Evolutionary conservation across 768 basidiomycete species (phyloP), one percentile per base, ranked within the genome.

Genomic region (Chalciporus pseudorubinellus): DNA sequence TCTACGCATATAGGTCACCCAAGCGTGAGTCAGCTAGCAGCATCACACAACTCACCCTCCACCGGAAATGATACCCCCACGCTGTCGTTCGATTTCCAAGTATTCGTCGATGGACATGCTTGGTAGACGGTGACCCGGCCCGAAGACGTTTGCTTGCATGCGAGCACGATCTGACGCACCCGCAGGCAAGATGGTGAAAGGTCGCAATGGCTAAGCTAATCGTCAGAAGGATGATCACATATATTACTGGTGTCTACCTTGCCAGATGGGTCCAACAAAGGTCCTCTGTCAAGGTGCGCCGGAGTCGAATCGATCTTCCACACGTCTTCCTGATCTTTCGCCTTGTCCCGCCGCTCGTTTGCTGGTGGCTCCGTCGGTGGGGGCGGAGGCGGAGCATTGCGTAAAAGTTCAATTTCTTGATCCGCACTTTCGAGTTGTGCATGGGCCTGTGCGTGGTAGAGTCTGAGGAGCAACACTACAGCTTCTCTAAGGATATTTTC

Each of bases 91-190:
- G 50, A 92, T 83, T 63, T 89, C 83, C 28, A 99, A 78, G 64
- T 95, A 98, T 69, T 98, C 90, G 60, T 98, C 95, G 51, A 98
- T 82, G 1, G 89, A 81, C 97, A 99, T 98, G 0, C 92, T 94
- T 5, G 97, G 97, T 28, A 98, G 72, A 39, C 86, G 81, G 62
- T 97, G 83, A 11, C 81, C 82, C 13, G 91, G 81, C 14, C 85
- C 81, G 71, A 98, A 98, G 4, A 98, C 94, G 61, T 89, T 83
- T 2, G 79, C 71, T 63, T 86, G 85, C 6, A 97, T 64, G 21
- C 84, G 79, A 38, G 84, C 77, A 51, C 95, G 84, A 59, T 95
- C 80, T 18, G 76, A 67, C 39, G 77, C 71, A 28, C 80, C 77
- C 3, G 87, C 80, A 0, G 95, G 92, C 13, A 98, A 75, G 52